These are phyloP conservation scores for Mortierella sp. DNA, from an alignment of 371 early-diverging fungal species.

Conservation along the genomic window DNA sequence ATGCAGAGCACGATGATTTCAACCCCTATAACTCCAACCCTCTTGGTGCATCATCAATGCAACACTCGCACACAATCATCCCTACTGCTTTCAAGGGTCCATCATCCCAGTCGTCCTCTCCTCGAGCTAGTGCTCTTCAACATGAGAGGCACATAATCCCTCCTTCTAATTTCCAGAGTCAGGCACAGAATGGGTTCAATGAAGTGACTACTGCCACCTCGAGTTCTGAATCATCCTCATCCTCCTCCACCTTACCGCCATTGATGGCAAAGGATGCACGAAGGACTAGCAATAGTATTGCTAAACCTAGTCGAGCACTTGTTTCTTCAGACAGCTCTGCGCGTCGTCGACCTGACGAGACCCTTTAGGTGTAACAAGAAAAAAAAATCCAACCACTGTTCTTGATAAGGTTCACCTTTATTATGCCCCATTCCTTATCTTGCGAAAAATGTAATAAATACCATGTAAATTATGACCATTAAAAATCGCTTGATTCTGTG, in stretches of 20 bases:
- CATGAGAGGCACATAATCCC: constrained; percentile 20
- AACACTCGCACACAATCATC: neutral
- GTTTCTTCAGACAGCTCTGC: constrained; percentile 4
- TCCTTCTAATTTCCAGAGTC: constrained; percentile 13
- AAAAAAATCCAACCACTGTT: too few species aligned
- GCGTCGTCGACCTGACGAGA: constrained; percentile 1
- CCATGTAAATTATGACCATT: neutral
- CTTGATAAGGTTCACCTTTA: too few species aligned
- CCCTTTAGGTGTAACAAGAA: neutral
- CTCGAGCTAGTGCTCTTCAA: neutral
- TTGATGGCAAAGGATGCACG: neutral
- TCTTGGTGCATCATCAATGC: neutral
- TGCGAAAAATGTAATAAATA: neutral
- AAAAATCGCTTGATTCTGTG: neutral
- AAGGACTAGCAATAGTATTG: neutral
- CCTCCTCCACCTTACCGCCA: neutral
- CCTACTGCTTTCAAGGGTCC: neutral
- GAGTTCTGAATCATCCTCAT: neutral
- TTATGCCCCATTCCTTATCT: neutral
- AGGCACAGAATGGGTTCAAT: constrained; percentile 17
- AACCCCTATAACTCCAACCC: constrained; percentile 1
- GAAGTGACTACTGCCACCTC: neutral
- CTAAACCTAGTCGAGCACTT: constrained; percentile 10
- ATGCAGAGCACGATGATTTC: constrained; percentile 10
- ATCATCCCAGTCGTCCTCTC: neutral